These are phyloP conservation scores for Pugionium cornutum DNA, from an alignment of 345 rosid species.

Conservation along the genomic window DNA sequence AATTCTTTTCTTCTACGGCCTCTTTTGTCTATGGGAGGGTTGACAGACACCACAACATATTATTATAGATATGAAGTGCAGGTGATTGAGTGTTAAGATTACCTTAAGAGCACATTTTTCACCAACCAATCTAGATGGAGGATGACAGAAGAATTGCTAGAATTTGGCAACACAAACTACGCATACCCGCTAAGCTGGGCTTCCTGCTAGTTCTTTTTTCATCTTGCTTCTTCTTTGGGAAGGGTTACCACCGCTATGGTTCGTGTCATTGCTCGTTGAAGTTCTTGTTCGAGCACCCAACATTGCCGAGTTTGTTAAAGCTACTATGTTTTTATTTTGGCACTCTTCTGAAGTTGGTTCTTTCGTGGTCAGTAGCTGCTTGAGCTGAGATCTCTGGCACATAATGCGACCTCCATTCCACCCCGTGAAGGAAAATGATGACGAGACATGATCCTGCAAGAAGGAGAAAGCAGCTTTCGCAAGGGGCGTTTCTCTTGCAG, in stretches of 20 bases:
- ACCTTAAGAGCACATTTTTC: slow-evolving; percentile 19
- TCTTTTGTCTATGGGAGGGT: slow-evolving; percentile 29
- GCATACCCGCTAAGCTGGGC: slow-evolving; percentile 43
- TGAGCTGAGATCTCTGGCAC: slow-evolving; percentile 81
- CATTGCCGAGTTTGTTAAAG: slow-evolving; percentile 59
- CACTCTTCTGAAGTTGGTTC: slow-evolving; percentile 57
- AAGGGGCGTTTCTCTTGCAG: slow-evolving; percentile 54
- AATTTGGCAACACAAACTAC: slow-evolving; percentile 11
- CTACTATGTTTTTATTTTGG: slow-evolving; percentile 39
- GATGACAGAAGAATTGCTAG: slow-evolving; percentile 23
- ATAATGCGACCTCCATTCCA: slow-evolving; percentile 92
- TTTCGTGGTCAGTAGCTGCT: slow-evolving; percentile 50
- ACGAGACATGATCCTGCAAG: slow-evolving; percentile 62
- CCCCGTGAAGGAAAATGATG: slow-evolving; percentile 67
- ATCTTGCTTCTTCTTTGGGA: slow-evolving; percentile 42
- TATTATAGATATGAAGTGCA: slow-evolving; percentile 14
- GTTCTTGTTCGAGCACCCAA: slow-evolving; percentile 46
- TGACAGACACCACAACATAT: slow-evolving; percentile 17
- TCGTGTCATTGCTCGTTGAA: slow-evolving; percentile 37
- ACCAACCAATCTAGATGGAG: slow-evolving; percentile 31
- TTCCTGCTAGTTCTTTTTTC: slow-evolving; percentile 60
- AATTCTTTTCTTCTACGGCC: slow-evolving; percentile 1
- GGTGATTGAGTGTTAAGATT: slow-evolving; percentile 4
- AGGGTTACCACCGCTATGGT: slow-evolving; percentile 29
- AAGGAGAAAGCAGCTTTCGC: slow-evolving; percentile 64